These are phyloP conservation scores for Eucalyptus microcorys DNA, from an alignment of 345 rosid species.

Conservation along the genomic window DNA sequence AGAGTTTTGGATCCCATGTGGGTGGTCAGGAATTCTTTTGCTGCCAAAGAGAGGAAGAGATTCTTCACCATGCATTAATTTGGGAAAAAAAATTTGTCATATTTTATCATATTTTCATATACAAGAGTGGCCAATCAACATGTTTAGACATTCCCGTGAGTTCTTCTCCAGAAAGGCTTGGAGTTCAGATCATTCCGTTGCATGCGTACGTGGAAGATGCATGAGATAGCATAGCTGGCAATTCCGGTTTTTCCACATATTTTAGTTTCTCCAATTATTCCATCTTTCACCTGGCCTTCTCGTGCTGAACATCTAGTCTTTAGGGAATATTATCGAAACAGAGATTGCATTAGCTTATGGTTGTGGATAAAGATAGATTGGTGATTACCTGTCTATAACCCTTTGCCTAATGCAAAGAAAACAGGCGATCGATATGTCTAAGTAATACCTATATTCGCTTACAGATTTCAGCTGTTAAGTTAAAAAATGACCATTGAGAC, in stretches of 20 bases:
- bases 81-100: not conserved
- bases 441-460: not conserved
- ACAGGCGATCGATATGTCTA: not conserved
- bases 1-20: not conserved
- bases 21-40: not conserved
- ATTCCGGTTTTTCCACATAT: not conserved
- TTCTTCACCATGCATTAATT: not conserved
- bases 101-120: not conserved
- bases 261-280: not conserved
- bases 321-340: not conserved
- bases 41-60: not conserved
- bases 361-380: not conserved
- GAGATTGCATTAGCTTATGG: not conserved
- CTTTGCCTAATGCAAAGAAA: not conserved
- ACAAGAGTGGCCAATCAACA: not conserved
- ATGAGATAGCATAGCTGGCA: not conserved
- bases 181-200: not conserved
- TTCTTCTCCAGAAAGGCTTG: not conserved
- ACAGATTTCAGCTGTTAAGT: not conserved
- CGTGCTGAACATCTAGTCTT: not conserved
- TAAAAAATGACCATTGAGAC: not conserved
- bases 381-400: not conserved
- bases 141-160: not conserved
- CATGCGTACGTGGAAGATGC: not conserved
- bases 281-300: not conserved